phyloP scores from a whole-genome alignment of 768 basidiomycete species.

The Candolleomyces eurysporus region DNA sequence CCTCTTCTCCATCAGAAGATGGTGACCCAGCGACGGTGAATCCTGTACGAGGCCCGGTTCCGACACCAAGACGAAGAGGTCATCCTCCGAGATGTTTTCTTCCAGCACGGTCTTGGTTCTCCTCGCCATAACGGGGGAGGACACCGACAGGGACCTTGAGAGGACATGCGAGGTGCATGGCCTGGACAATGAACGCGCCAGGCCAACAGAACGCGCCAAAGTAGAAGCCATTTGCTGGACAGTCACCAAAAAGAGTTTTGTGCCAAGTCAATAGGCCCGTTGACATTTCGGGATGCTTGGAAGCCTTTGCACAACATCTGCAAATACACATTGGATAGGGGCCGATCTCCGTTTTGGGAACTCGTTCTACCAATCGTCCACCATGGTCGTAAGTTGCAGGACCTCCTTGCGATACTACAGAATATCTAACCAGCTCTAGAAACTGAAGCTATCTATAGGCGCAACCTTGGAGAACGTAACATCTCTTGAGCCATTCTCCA shows the following conservation, averaged over 20 bases:
- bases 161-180: neutral
- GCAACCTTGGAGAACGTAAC: constrained; percentile 83
- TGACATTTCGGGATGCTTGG: neutral
- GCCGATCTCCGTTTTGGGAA: neutral
- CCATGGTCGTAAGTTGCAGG: constrained; percentile 51
- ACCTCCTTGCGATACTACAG: neutral
- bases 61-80: constrained; percentile 43
- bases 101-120: constrained; percentile 28
- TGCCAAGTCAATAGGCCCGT: neutral
- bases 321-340: constrained; percentile 15
- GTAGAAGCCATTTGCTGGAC: constrained; percentile 10
- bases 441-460: constrained; percentile 67
- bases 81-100: constrained; percentile 38
- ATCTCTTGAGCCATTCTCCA: constrained; percentile 57
- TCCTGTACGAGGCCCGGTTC: constrained; percentile 56
- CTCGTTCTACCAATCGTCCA: constrained; percentile 10
- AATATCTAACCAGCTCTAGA: neutral
- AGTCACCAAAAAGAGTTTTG: constrained; percentile 6
- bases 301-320: neutral
- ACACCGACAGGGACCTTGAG: constrained; percentile 2
- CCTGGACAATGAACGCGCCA: constrained; percentile 1
- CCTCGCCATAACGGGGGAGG: constrained; percentile 16
- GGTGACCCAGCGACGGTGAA: constrained; percentile 66
- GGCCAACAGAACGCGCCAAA: constrained; percentile 8
- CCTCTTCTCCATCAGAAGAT: constrained; percentile 71